A percentile compares a stretch with the other conserved stretches of the same genome.
Conservation (phyloP, 1,284 basidiomycete species). For the Cutaneotrichosporon sp. region DNA sequence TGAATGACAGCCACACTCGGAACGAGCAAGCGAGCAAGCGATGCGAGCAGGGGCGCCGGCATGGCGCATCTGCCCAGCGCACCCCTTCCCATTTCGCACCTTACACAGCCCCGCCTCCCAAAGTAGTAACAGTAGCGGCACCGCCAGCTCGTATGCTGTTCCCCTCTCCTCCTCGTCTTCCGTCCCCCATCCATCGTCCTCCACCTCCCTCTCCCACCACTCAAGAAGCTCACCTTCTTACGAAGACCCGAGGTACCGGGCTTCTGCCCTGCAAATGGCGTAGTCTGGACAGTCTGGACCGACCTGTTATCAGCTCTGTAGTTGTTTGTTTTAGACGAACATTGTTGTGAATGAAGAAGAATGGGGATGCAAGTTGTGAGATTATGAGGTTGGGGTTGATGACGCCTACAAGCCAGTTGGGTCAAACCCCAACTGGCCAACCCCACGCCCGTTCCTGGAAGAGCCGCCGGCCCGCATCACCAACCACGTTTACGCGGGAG, state of each 20-base stretch:
- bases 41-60: neutral
- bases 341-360: neutral
- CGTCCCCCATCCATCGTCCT: neutral
- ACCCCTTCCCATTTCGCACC: constrained; percentile 45
- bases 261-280: constrained; percentile 66
- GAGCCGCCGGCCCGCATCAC: neutral
- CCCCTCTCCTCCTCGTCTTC: constrained; percentile 47
- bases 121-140: too few relatives aligned
- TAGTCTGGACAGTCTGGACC: constrained; percentile 44
- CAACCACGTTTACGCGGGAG: neutral
- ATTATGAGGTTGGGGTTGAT: too few relatives aligned
- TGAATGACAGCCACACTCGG: too few relatives aligned
- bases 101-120: neutral
- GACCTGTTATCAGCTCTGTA: constrained; percentile 28
- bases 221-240: constrained; percentile 72
- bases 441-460: neutral
- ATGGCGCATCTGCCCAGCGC: neutral
- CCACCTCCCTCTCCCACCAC: constrained; percentile 43
- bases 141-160: too few relatives aligned
- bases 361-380: neutral
- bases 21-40: neutral
- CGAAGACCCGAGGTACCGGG: constrained; percentile 91
- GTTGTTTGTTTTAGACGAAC: neutral
- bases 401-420: too few relatives aligned
- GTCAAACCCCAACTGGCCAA: neutral